Base-by-base conservation (phyloP, 1,284 basidiomycete genomes). In the Polyporus tsugae region DNA sequence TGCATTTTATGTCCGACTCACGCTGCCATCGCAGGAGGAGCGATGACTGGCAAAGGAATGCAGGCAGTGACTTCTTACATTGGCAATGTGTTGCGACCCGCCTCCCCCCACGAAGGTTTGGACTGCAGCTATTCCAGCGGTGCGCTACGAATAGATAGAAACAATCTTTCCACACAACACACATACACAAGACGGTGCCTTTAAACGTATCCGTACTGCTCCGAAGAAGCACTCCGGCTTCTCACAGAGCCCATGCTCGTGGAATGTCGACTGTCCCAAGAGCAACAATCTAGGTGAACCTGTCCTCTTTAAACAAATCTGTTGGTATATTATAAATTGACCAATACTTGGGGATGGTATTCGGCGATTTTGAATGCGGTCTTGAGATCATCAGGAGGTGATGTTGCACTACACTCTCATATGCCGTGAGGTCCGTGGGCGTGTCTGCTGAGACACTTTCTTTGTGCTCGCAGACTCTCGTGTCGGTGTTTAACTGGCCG, bases 161-260 rank as follows among this genome's bases (percentile, higher is more conserved):
- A 10, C 2, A 13, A 38, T 58, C 6, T 5, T 11, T 19, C 4
- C 33, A 58, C 19, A 38, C 9, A 36, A 19, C 11, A 13, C 17
- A 7, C 19, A 38, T 19, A 5, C 35, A 38, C 19, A 11, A 58
- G 29, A 11, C 33, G 53, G 55, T 22, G 4, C n/a, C 36, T 58
- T 58, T 58, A 36, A 38, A 10, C 7, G 53, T 58, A 13, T n/a
- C 55, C 55, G 55, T 58, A 19, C 33, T 6, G 36, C 55, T 38
- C 55, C 55, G 55, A 58, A n/a, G 55, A 58, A 58, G 33, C 33
- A 11, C 33, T 11, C 55, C 36, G 55, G 55, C 35, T 58, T 58
- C 55, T 58, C 55, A 58, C 55, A 58, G 35, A 10, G 10, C 19
- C n/a, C 2, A 58, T 58, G 19, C 36, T 38, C 52, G 52, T 35